Percentiles rank a stretch among this genome's conserved stretches.
These are phyloP conservation scores for Salinomyces thailandicus DNA, from an alignment of 2,329 filamentous ascomycete species.

Conservation along the genomic window DNA sequence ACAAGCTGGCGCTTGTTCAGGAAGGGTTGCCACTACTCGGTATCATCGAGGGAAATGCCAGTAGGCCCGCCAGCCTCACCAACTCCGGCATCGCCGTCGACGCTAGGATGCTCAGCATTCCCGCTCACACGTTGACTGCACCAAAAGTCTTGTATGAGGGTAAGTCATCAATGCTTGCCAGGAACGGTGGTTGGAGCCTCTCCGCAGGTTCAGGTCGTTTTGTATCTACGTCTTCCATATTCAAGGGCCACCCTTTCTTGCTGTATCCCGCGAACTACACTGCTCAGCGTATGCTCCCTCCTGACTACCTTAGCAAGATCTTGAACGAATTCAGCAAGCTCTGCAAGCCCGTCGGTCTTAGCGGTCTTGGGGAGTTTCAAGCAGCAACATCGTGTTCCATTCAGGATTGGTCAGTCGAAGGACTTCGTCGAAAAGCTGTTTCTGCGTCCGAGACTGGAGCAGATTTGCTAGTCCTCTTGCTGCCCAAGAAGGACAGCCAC, in stretches of 20 bases:
- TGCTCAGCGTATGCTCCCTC: neutral
- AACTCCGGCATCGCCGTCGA: constrained; percentile 5
- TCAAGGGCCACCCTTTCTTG: neutral
- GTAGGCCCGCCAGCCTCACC: too few species aligned
- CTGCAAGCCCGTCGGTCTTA: too few species aligned
- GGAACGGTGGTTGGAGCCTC: neutral
- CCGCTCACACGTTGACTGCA: neutral
- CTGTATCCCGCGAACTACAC: too few species aligned
- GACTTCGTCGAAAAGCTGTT: neutral
- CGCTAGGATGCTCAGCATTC: constrained; percentile 1
- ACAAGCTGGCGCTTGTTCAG: too few species aligned
- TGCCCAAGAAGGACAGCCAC: neutral
- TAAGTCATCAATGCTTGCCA: neutral
- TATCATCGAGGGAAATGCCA: too few species aligned
- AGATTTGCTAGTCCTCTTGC: neutral
- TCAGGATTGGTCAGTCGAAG: neutral
- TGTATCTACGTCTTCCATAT: too few species aligned
- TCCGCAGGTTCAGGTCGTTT: too few species aligned
- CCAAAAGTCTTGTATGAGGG: neutral
- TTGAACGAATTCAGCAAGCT: neutral
- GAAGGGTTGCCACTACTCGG: too few species aligned
- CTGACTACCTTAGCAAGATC: neutral
- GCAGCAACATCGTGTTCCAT: neutral
- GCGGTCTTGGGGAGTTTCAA: too few species aligned
- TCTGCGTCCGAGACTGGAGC: too few species aligned